Evolutionary conservation across 371 early-diverging fungal genomes (phyloP).

Genomic region (Phascolomyces articulosus): DNA sequence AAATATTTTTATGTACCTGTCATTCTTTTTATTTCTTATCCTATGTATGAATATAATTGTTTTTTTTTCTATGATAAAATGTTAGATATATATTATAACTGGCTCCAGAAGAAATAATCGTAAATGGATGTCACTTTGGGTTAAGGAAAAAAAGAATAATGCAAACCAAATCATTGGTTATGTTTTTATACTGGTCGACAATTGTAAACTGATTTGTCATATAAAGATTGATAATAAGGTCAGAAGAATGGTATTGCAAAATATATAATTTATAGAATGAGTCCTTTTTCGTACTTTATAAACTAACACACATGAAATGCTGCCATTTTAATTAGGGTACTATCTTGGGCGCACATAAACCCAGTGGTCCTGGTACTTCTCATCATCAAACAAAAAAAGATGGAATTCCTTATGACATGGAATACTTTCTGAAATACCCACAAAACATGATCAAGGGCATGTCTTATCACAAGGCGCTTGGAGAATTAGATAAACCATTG

Average conservation of each 20-base stretch:
- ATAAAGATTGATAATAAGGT: too few species aligned
- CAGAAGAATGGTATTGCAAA: too few species aligned
- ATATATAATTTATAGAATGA: too few species aligned
- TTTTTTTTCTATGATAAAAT: too few species aligned
- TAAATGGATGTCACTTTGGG: neutral
- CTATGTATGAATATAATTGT: too few species aligned
- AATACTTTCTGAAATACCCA: neutral
- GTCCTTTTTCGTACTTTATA: too few species aligned
- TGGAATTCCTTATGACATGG: neutral
- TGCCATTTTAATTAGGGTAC: too few species aligned
- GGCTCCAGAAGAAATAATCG: neutral
- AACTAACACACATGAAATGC: too few species aligned
- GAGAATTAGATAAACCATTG: neutral
- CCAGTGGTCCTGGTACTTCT: too few species aligned
- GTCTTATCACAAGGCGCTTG: neutral
- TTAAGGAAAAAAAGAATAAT: neutral
- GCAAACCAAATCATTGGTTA: neutral
- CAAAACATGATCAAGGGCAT: neutral
- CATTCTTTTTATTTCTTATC: too few species aligned
- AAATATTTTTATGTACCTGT: too few species aligned
- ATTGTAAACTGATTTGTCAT: neutral
- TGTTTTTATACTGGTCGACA: neutral
- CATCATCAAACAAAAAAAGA: neutral
- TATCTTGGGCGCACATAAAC: neutral
- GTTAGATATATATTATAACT: neutral